Evolutionary conservation across 2,329 filamentous ascomycete species (phyloP), one percentile per base, ranked within the genome.

Genomic region (Raffaelea arxii): DNA sequence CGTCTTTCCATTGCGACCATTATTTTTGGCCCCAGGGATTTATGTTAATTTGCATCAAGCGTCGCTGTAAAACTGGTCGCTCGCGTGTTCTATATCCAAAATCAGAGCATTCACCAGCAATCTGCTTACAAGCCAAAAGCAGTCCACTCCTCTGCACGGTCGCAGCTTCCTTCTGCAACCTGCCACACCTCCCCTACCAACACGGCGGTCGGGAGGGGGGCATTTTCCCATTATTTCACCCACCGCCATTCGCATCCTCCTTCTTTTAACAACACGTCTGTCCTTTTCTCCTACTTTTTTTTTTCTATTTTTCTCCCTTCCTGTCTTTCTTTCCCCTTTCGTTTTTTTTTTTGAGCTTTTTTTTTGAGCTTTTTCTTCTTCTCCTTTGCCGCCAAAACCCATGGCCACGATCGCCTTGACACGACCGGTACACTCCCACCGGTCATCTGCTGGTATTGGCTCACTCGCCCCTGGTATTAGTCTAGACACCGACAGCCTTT

Each of bases 341-440:
- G 6, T 27, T n/a, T 35, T 21, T 6, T 40, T 24, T 24, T 7
- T 18, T 24, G 18, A 14, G 22, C 21, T 37, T 12, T 36, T 11
- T 6, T n/a, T 43, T 21, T 35, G 25, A 16, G 35, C 25, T 14
- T 14, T 24, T 6, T 6, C 7, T 37, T 14, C 36, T 21, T 16
- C 23, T 35, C 18, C 37, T 11, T 21, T 23, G n/a, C 42, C 41
- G 22, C 35, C 27, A 78, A 79, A 75, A 70, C 75, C 49, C 27
- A 78, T 79, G 75, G 70, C 75, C 49, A 77, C 75, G 46, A 69
- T 79, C 58, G 71, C 75, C 42, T 61, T 79, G n/a, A 59, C 61
- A 12, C 57, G 61, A 25, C 62, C 61, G 24, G 50, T 64, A 32
- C 52, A 56, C 6, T 54, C 59, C 14, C 62, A 62, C 48, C 58